phyloP scores from a whole-genome alignment of 2,329 filamentous ascomycete genomes.

The Ambrosiella beaveri region DNA sequence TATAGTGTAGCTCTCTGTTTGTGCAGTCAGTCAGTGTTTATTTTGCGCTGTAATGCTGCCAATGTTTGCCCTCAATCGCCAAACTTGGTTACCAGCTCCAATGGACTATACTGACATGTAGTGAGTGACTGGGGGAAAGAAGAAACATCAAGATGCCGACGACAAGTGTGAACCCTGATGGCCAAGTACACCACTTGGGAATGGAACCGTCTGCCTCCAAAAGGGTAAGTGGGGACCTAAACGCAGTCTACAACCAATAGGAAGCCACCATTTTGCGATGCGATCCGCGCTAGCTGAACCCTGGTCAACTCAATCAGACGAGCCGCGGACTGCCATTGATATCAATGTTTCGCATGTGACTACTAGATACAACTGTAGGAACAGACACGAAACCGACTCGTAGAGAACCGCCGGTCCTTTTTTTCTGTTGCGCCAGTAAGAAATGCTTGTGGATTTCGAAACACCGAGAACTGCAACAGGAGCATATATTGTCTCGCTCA shows the following conservation, averaged over 20 bases:
- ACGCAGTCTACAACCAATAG: not conserved
- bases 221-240: conserved; percentile 5
- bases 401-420: not conserved
- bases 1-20: too few species aligned
- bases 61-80: not conserved
- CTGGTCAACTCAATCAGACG: not conserved
- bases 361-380: not conserved
- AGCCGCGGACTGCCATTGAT: not conserved
- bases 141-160: not conserved
- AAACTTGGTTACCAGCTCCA: not conserved
- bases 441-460: too few species aligned
- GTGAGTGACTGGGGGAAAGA: not conserved
- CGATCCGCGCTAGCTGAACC: not conserved
- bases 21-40: too few species aligned
- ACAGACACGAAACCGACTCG: not conserved
- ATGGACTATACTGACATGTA: too few species aligned
- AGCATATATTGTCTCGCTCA: too few species aligned
- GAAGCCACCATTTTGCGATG: conserved; percentile 1
- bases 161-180: conserved; percentile 10
- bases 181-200: conserved; percentile 4
- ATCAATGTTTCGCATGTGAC: not conserved
- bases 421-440: not conserved
- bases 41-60: too few species aligned
- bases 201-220: conserved; percentile 6
- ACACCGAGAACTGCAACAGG: too few species aligned